These are phyloP conservation scores for Lepidium sativum DNA, from an alignment of 345 rosid genomes.

Conservation along the genomic window DNA sequence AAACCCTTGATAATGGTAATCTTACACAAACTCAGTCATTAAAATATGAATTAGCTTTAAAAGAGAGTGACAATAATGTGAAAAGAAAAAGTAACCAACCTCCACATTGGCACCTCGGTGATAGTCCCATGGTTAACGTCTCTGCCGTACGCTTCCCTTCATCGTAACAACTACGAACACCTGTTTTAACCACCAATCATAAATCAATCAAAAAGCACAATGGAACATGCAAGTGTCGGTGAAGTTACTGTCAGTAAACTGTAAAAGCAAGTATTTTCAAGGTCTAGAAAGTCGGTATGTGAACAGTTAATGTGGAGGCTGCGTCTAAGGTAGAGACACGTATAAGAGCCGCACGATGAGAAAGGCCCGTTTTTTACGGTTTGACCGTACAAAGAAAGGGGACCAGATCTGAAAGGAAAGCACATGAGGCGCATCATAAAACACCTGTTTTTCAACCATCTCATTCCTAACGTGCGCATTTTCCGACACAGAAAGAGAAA, in stretches of 20 bases:
- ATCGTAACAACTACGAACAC: constrained; percentile 79
- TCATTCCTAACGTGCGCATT: constrained; percentile 21
- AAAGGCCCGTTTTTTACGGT: constrained; percentile 22
- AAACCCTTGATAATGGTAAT: too few species aligned
- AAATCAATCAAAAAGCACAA: constrained; percentile 4
- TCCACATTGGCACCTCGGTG: constrained; percentile 66
- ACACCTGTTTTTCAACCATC: constrained; percentile 17
- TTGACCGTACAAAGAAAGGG: constrained; percentile 13
- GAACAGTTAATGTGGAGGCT: constrained; percentile 3
- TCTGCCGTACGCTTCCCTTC: constrained; percentile 89
- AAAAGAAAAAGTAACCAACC: constrained; percentile 25
- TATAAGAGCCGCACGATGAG: constrained; percentile 24
- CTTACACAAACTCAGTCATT: not conserved
- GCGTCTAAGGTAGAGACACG: constrained; percentile 20
- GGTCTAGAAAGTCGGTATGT: not conserved
- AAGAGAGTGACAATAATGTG: too few species aligned
- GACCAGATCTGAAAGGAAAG: constrained; percentile 21
- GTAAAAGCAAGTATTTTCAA: not conserved
- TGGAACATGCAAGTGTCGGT: constrained; percentile 1
- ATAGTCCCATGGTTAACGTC: constrained; percentile 76
- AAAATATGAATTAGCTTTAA: too few species aligned
- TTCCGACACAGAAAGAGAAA: not conserved
- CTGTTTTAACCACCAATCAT: constrained; percentile 26
- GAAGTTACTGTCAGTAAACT: not conserved
- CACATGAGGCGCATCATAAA: constrained; percentile 25